Evolutionary conservation across 2,329 filamentous ascomycete species (phyloP).

Genomic region (Alternaria ventricosa): DNA sequence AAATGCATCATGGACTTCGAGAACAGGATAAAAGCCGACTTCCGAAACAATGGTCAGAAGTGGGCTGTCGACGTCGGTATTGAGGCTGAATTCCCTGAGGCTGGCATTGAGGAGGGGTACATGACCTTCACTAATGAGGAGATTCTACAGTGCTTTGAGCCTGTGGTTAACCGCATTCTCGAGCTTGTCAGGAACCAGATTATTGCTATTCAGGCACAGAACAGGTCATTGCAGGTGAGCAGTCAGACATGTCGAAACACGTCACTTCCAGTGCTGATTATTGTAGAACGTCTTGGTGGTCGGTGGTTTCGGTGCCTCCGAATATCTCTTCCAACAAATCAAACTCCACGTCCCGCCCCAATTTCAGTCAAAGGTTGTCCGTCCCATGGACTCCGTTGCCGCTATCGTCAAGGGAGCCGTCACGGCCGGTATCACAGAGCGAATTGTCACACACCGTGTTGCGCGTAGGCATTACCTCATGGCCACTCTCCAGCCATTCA

Average conservation of each 20-base stretch:
- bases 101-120: conserved; percentile 97
- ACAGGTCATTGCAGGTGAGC: conserved; percentile 79
- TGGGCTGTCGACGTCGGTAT: conserved; percentile 99
- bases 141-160: conserved; percentile 98
- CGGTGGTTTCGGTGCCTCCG: conserved; percentile 96
- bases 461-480: conserved; percentile 98
- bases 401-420: conserved; percentile 99
- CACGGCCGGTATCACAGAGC: conserved; percentile 95
- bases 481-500: conserved; percentile 98
- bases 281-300: conserved; percentile 87
- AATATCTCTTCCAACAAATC: conserved; percentile 99
- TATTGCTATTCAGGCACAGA: conserved; percentile 97
- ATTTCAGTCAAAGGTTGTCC: conserved; percentile 97
- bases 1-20: conserved; percentile 99
- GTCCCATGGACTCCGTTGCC: conserved; percentile 98
- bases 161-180: conserved; percentile 94
- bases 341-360: conserved; percentile 97
- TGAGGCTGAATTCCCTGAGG: conserved; percentile 96
- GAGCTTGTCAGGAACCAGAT: conserved; percentile 98
- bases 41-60: conserved; percentile 98
- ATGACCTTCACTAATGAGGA: conserved; percentile 99
- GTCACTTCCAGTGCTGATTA: conserved; percentile 31
- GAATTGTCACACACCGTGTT: conserved; percentile 95
- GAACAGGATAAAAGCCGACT: conserved; percentile 99
- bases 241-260: not conserved